phyloP scores from a whole-genome alignment of 495 filamentous ascomycete species.

The Cairneyella variabilis region DNA sequence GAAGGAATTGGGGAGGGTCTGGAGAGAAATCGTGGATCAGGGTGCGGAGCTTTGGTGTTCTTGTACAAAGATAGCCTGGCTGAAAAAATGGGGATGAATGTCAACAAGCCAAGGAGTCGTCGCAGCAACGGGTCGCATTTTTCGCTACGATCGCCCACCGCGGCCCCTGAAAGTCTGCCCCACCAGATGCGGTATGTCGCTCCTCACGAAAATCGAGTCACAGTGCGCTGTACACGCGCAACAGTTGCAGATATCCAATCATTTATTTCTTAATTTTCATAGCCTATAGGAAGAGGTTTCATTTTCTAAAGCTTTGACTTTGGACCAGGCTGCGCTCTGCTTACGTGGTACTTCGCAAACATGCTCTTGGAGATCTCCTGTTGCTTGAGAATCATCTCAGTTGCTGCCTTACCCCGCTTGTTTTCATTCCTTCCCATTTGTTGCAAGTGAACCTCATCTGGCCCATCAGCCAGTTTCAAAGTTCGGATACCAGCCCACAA shows the following conservation, averaged over 20 bases:
- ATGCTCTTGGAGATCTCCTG: conserved; percentile 59
- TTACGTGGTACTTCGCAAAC: conserved; percentile 57
- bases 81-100: not conserved
- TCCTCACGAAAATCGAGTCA: no score
- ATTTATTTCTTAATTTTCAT: no score
- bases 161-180: no score
- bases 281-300: no score
- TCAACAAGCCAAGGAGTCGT: not conserved
- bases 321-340: conserved; percentile 42
- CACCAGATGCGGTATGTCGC: no score
- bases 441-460: conserved; percentile 91
- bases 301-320: conserved; percentile 31
- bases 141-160: no score
- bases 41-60: not conserved
- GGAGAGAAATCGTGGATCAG: no score
- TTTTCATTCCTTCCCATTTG: conserved; percentile 87
- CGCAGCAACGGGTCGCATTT: not conserved
- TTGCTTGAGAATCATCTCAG: conserved; percentile 61
- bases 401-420: conserved; percentile 58
- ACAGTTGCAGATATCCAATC: no score
- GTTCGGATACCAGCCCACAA: conserved; percentile 86
- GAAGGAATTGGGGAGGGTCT: not conserved
- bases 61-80: no score
- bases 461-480: conserved; percentile 81
- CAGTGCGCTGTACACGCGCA: not conserved